Percentiles rank a stretch among this genome's conserved stretches.
These are phyloP conservation scores for Tuber borchii DNA, from an alignment of 495 filamentous ascomycete genomes.

Conservation along the genomic window DNA sequence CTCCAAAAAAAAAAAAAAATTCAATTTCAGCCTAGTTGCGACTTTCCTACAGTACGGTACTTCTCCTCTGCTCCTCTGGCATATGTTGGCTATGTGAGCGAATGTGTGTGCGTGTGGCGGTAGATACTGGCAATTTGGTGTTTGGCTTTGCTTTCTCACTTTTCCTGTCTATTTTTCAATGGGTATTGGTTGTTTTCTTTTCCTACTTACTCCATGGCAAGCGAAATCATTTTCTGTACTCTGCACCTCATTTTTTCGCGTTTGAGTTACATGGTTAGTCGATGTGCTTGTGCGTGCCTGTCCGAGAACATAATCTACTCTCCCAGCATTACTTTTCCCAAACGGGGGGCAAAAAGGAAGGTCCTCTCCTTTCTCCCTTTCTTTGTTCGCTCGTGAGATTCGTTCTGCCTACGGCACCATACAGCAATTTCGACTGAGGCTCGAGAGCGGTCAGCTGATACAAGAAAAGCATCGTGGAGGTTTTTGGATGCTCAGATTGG, in stretches of 20 bases:
- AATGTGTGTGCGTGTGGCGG: background rate
- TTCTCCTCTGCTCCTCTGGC: background rate
- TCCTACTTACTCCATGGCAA: constrained; percentile 11
- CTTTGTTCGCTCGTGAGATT: background rate
- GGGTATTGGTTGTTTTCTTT: constrained; percentile 18
- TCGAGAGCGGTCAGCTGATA: background rate
- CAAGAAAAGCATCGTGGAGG: background rate
- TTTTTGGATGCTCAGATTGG: background rate
- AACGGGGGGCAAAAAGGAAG: background rate
- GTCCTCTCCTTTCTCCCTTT: background rate
- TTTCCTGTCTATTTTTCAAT: constrained; percentile 9
- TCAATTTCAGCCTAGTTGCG: background rate
- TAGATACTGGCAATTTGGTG: constrained; percentile 5
- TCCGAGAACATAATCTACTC: background rate
- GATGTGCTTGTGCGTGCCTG: background rate
- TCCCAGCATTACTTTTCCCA: background rate
- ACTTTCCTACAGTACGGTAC: background rate
- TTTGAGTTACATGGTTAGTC: background rate
- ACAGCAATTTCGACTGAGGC: background rate
- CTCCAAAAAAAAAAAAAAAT: background rate
- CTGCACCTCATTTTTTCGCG: background rate
- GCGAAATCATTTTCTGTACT: constrained; percentile 17
- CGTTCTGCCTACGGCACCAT: background rate
- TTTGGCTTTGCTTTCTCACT: constrained; percentile 12
- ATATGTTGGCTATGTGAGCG: background rate